phyloP scores from a whole-genome alignment of 2,329 filamentous ascomycete genomes.

The Colletotrichum agaves region DNA sequence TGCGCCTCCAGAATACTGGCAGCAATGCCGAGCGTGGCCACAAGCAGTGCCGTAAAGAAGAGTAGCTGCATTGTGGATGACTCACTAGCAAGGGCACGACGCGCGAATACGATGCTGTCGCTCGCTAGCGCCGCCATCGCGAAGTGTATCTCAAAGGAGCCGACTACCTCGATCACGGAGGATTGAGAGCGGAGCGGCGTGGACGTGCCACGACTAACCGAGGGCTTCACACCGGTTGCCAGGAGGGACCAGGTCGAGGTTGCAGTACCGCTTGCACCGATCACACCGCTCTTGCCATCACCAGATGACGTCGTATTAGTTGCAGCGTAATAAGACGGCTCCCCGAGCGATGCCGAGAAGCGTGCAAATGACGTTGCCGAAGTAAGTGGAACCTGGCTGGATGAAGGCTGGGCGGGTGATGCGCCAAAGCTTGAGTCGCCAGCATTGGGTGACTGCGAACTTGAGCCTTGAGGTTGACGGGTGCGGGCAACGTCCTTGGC shows the following conservation, averaged over 20 bases:
- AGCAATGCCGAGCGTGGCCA: not conserved
- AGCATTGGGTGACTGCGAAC: not conserved
- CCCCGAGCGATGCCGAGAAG: not conserved
- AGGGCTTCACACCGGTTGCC: not conserved
- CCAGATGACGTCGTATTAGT: not conserved
- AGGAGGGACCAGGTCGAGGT: not conserved
- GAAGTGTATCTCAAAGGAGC: not conserved
- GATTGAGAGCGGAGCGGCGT: not conserved
- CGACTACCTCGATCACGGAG: not conserved
- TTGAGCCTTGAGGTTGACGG: not conserved
- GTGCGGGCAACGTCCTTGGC: not conserved
- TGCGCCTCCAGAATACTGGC: not conserved
- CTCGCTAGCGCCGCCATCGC: not conserved
- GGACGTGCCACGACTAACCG: not conserved
- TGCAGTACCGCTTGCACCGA: not conserved
- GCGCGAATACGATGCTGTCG: not conserved
- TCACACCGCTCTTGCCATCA: not conserved
- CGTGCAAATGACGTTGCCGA: not conserved
- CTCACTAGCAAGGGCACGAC: not conserved
- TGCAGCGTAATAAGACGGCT: not conserved
- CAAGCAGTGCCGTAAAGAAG: constrained; percentile 3
- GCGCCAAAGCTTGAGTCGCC: not conserved
- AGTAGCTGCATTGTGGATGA: constrained; percentile 4
- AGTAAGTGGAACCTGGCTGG: not conserved
- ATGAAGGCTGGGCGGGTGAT: not conserved